Evolutionary conservation across 495 filamentous ascomycete species (phyloP).

Genomic region (Aspergillus cavernicola): DNA sequence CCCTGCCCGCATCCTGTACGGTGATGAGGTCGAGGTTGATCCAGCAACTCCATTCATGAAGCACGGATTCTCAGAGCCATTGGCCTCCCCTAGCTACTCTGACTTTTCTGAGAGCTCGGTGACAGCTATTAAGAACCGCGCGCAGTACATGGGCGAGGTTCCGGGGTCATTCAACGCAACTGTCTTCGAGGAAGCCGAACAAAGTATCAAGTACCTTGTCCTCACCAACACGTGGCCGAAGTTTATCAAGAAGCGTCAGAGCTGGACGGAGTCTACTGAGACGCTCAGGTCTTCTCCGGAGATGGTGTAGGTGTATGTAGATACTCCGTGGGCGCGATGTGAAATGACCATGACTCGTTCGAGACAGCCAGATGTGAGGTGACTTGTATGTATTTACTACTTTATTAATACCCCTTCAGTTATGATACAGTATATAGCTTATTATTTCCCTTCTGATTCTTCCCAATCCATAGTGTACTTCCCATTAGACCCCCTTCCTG

Average conservation of each 20-base stretch:
- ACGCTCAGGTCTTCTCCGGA: neutral
- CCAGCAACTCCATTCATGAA: conserved; percentile 32
- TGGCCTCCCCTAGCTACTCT: conserved; percentile 19
- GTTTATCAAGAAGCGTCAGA: conserved; percentile 38
- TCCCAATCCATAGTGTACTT: too few relatives aligned
- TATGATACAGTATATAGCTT: too few relatives aligned
- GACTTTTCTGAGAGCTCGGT: conserved; percentile 22
- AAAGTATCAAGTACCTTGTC: conserved; percentile 64
- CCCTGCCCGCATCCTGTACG: conserved; percentile 32
- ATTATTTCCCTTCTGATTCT: too few relatives aligned
- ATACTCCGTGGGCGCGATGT: neutral
- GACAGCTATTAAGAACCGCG: conserved; percentile 22
- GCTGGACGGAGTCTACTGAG: conserved; percentile 9
- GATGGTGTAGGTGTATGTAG: neutral
- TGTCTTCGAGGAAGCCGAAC: conserved; percentile 58
- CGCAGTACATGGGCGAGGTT: conserved; percentile 38
- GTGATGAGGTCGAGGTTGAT: conserved; percentile 26
- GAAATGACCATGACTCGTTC: neutral
- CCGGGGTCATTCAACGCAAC: conserved; percentile 46
- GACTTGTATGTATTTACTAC: too few relatives aligned
- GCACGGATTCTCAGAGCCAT: conserved; percentile 10
- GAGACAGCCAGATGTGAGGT: too few relatives aligned
- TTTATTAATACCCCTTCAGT: too few relatives aligned
- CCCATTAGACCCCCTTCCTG: too few relatives aligned
- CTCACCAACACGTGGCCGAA: conserved; percentile 70